Percentiles rank a stretch among this genome's conserved stretches.
These are phyloP conservation scores for Thermothielavioides terrestris DNA, from an alignment of 495 filamentous ascomycete genomes.

Conservation along the genomic window DNA sequence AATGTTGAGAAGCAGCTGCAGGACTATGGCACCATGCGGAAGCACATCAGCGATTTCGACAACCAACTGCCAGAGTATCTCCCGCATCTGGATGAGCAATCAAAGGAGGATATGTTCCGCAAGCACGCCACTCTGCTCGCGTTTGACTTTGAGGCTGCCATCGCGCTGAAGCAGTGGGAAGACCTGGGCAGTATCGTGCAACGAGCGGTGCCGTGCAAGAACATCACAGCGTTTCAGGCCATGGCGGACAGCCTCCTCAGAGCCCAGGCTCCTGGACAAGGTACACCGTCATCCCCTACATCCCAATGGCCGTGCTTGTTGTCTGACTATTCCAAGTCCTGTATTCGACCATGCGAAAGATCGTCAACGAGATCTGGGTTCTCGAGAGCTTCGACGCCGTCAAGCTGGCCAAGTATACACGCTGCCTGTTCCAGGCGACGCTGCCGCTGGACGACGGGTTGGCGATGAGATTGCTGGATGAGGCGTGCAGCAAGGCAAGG, in stretches of 20 bases:
- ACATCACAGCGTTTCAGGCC: slow-evolving; percentile 33
- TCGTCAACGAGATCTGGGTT: slow-evolving; percentile 55
- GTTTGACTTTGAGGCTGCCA: slow-evolving; percentile 69
- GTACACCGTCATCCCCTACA: slow-evolving; percentile 13
- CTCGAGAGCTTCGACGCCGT: slow-evolving; percentile 42
- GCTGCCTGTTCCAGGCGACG: slow-evolving; percentile 60
- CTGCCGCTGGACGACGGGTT: slow-evolving; percentile 36
- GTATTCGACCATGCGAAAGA: slow-evolving; percentile 46
- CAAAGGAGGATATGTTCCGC: slow-evolving; percentile 42
- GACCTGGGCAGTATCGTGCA: slow-evolving; percentile 53
- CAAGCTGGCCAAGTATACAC: slow-evolving; percentile 61
- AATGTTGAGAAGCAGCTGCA: slow-evolving; percentile 49
- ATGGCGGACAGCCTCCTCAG: slow-evolving; percentile 56
- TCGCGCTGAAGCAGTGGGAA: slow-evolving; percentile 59
- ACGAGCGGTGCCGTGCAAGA: slow-evolving; percentile 35
- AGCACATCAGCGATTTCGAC: slow-evolving; percentile 49
- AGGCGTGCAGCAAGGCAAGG: slow-evolving; percentile 44
- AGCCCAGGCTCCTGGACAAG: slow-evolving; percentile 43
- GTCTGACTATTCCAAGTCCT: slow-evolving; percentile 24
- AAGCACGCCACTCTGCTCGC: slow-evolving; percentile 57
- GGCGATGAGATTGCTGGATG: slow-evolving; percentile 49
- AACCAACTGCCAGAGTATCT: slow-evolving; percentile 28
- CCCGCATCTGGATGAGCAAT: slow-evolving; percentile 34
- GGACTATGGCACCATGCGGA: slow-evolving; percentile 51
- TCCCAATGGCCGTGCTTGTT: not conserved